Percentiles rank a stretch among this genome's conserved stretches.
phyloP scores from a whole-genome alignment of 2,329 filamentous ascomycete species.

The Seiridium cupressi region DNA sequence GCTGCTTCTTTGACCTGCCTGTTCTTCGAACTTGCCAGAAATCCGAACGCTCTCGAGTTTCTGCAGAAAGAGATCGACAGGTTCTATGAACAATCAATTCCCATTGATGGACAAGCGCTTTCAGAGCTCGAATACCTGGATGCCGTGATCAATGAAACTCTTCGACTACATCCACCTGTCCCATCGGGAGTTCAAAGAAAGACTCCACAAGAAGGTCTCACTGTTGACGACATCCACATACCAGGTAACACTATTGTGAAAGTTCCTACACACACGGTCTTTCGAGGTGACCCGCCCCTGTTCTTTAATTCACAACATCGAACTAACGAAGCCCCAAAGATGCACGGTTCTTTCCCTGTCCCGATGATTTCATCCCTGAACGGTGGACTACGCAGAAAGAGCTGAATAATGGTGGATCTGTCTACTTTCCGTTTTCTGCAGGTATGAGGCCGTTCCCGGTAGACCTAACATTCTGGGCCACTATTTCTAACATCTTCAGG shows the following conservation, averaged over 20 bases:
- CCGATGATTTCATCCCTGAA: slow-evolving; percentile 23
- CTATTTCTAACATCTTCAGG: not conserved
- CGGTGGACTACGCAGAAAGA: slow-evolving; percentile 17
- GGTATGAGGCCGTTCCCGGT: slow-evolving; percentile 9
- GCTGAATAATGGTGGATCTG: slow-evolving; percentile 17
- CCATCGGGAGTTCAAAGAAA: slow-evolving; percentile 28
- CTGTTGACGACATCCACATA: slow-evolving; percentile 29
- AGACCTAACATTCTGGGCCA: not conserved
- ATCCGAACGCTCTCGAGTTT: slow-evolving; percentile 17
- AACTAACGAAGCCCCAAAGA: slow-evolving; percentile 9
- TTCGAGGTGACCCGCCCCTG: slow-evolving; percentile 14
- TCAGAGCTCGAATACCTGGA: slow-evolving; percentile 10
- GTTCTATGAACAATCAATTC: slow-evolving; percentile 13
- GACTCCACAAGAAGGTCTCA: slow-evolving; percentile 35
- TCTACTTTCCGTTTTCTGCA: slow-evolving; percentile 24
- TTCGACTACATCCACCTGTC: slow-evolving; percentile 13
- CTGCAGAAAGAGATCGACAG: slow-evolving; percentile 21
- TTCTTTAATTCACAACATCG: not conserved
- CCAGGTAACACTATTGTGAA: slow-evolving; percentile 34
- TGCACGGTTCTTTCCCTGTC: slow-evolving; percentile 14
- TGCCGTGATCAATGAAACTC: slow-evolving; percentile 11
- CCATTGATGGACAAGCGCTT: slow-evolving; percentile 14
- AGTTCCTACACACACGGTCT: slow-evolving; percentile 24
- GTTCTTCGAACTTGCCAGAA: slow-evolving; percentile 25
- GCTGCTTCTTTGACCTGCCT: slow-evolving; percentile 34